Conservation (phyloP, 169 alveolate species). For the Cryptosporidium meleagridis region DNA sequence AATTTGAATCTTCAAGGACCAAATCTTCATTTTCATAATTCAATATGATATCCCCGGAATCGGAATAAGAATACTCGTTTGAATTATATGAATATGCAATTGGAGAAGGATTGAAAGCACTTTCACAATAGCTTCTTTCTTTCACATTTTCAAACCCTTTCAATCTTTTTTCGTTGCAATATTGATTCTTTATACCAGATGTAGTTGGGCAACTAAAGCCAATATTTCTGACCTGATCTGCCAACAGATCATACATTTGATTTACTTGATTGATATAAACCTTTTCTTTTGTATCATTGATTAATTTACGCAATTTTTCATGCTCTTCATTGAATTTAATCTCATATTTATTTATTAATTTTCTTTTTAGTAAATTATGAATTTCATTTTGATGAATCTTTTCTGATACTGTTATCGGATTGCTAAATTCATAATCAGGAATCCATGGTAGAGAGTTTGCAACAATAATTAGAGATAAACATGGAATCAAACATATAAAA, state of each 20-base stretch:
- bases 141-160: constrained; percentile 10
- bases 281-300: not conserved
- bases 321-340: not conserved
- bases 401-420: not conserved
- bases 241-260: constrained; percentile 15
- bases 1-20: constrained; percentile 56
- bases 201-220: constrained; percentile 53
- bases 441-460: constrained; percentile 32
- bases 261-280: constrained; percentile 1
- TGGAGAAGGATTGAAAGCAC: constrained; percentile 12
- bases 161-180: constrained; percentile 12
- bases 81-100: constrained; percentile 14
- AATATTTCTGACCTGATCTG: constrained; percentile 37
- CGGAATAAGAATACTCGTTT: constrained; percentile 35
- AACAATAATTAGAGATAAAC: not conserved
- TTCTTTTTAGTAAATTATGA: not conserved
- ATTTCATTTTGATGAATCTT: not conserved
- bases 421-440: constrained; percentile 1
- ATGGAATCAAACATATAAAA: constrained; percentile 14
- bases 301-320: constrained; percentile 11
- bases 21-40: constrained; percentile 60
- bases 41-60: constrained; percentile 46
- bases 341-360: constrained; percentile 6
- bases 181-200: constrained; percentile 1
- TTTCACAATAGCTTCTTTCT: constrained; percentile 29